Evolutionary conservation across 257 asterid species (phyloP).

Genomic region (Ballota nigra): DNA sequence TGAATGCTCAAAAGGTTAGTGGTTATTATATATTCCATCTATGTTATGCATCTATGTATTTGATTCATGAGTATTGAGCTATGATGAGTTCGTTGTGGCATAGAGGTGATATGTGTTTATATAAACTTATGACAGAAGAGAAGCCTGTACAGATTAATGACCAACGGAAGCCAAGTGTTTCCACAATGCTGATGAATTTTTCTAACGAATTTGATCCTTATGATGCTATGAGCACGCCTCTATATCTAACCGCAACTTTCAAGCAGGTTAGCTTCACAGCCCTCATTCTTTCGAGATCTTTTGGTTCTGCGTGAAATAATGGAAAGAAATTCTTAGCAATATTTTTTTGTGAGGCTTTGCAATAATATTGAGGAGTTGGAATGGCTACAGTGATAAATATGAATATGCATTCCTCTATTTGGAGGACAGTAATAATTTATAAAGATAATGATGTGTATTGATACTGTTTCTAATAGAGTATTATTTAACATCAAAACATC

Average conservation of each 20-base stretch:
- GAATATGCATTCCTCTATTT: neutral
- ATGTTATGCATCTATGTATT: neutral
- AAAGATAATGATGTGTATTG: neutral
- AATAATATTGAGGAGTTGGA: neutral
- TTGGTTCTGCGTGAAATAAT: neutral
- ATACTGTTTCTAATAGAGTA: neutral
- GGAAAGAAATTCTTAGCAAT: neutral
- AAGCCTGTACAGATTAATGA: slow-evolving; percentile 28
- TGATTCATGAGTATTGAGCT: neutral
- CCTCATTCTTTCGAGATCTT: neutral
- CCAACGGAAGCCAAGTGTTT: slow-evolving; percentile 59
- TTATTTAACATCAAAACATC: neutral
- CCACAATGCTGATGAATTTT: slow-evolving; percentile 88
- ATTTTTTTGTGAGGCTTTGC: neutral
- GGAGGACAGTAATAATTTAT: neutral
- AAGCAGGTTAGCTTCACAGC: slow-evolving; percentile 61
- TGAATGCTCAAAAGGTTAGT: slow-evolving; percentile 47
- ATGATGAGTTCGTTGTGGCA: neutral
- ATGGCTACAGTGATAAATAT: neutral
- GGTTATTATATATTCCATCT: neutral
- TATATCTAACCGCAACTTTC: slow-evolving; percentile 97
- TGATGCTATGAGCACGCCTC: slow-evolving; percentile 83
- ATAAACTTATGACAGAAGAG: slow-evolving; percentile 32
- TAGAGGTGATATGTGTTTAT: neutral
- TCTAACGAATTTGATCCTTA: slow-evolving; percentile 85